Evolutionary conservation across 345 rosid genomes (phyloP).

Genomic region (Chamaenerion angustifolium): DNA sequence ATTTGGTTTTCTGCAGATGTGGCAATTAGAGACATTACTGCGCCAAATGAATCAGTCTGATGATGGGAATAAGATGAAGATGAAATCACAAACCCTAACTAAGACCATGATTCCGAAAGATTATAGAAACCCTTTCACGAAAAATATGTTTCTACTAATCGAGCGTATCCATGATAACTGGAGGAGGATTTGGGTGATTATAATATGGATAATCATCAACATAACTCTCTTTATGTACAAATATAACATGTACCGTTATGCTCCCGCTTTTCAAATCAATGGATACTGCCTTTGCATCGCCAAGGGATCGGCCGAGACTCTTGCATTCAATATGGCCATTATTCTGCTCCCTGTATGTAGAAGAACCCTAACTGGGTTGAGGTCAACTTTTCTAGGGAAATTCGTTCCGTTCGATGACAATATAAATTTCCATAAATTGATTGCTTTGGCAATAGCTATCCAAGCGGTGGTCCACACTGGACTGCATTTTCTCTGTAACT

Average conservation of each 20-base stretch:
- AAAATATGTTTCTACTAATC: conserved; percentile 16
- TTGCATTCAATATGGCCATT: conserved; percentile 76
- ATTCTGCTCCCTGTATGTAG: conserved; percentile 74
- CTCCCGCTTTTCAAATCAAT: conserved; percentile 36
- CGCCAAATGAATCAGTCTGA: conserved; percentile 46
- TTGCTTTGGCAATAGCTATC: conserved; percentile 37
- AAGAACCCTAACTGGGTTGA: conserved; percentile 51
- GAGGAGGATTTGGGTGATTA: conserved; percentile 50
- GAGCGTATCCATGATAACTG: conserved; percentile 50
- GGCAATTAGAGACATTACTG: conserved; percentile 48
- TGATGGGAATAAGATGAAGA: conserved; percentile 8
- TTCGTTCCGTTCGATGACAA: conserved; percentile 77
- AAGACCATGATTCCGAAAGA: conserved; percentile 64
- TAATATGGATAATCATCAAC: conserved; percentile 38
- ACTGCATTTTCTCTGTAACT: conserved; percentile 54
- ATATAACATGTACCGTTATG: conserved; percentile 12
- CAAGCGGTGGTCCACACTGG: conserved; percentile 29
- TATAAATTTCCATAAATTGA: conserved; percentile 66
- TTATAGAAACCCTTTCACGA: conserved; percentile 46
- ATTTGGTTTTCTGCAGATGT: neutral
- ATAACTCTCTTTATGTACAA: conserved; percentile 52
- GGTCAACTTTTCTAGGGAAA: conserved; percentile 43
- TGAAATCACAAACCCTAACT: conserved; percentile 23
- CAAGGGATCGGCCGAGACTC: conserved; percentile 72
- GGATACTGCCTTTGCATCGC: conserved; percentile 73